Percentiles rank a stretch among this genome's conserved stretches.
Conservation (phyloP, 2,329 filamentous ascomycete genomes). For the Sporothrix phasma region DNA sequence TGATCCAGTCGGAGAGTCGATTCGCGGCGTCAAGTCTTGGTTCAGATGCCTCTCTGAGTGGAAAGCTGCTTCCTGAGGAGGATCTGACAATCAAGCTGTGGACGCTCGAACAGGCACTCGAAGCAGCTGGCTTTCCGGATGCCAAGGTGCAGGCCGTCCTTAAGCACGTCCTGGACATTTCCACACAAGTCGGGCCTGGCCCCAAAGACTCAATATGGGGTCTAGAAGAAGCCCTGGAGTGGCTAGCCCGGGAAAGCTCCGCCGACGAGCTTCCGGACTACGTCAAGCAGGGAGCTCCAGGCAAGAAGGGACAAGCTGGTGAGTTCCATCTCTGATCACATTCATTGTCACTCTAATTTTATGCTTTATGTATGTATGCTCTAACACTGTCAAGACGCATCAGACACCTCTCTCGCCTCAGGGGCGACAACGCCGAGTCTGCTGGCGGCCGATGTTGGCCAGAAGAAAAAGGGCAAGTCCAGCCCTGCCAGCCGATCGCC, state of each 20-base stretch:
- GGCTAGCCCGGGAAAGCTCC: constrained; percentile 71
- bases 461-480: constrained; percentile 29
- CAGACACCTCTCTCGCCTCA: constrained; percentile 41
- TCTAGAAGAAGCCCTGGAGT: constrained; percentile 77
- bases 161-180: constrained; percentile 56
- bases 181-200: constrained; percentile 46
- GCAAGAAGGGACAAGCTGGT: constrained; percentile 27
- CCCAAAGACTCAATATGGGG: constrained; percentile 68
- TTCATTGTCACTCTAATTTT: too few relatives aligned
- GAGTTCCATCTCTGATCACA: constrained; percentile 24
- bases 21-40: constrained; percentile 43
- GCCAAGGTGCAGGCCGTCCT: constrained; percentile 54
- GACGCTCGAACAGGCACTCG: constrained; percentile 68
- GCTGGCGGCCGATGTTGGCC: constrained; percentile 26
- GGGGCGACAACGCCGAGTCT: constrained; percentile 41
- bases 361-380: too few relatives aligned
- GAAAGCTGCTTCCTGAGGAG: constrained; percentile 59
- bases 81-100: constrained; percentile 72
- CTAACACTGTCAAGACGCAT: constrained; percentile 33
- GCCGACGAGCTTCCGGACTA: constrained; percentile 63
- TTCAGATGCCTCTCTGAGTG: constrained; percentile 34
- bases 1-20: constrained; percentile 57
- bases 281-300: constrained; percentile 35
- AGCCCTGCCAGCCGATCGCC: constrained; percentile 22
- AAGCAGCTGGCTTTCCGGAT: constrained; percentile 57